Evolutionary conservation across 2,329 filamentous ascomycete species (phyloP).

Genomic region (Elsinoe perseae): DNA sequence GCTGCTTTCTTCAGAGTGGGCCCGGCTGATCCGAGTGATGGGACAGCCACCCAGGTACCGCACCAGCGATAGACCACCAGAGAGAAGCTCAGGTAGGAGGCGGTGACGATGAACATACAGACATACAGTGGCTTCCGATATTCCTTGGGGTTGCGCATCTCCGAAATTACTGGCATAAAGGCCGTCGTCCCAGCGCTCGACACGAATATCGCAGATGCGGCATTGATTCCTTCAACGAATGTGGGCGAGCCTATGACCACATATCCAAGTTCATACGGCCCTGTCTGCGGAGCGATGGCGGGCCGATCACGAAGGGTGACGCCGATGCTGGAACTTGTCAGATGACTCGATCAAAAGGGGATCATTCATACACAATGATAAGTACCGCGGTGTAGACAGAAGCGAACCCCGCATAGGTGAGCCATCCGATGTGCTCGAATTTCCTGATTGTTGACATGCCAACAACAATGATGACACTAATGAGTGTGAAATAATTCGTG

Average conservation of each 20-base stretch:
- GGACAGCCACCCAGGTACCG: conserved; percentile 55
- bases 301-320: conserved; percentile 49
- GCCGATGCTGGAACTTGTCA: conserved; percentile 31
- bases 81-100: conserved; percentile 51
- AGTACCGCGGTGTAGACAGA: conserved; percentile 27
- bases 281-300: conserved; percentile 52
- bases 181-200: conserved; percentile 52
- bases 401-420: conserved; percentile 32
- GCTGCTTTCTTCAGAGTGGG: conserved; percentile 52
- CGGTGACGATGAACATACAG: conserved; percentile 52
- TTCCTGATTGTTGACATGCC: conserved; percentile 25
- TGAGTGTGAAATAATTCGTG: conserved; percentile 40
- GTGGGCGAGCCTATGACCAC: conserved; percentile 48
- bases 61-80: conserved; percentile 56
- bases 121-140: conserved; percentile 54
- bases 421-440: conserved; percentile 23
- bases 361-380: conserved; percentile 21
- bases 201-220: conserved; percentile 52
- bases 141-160: conserved; percentile 54
- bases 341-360: not conserved
- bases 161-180: conserved; percentile 57
- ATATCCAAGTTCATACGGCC: conserved; percentile 54
- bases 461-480: conserved; percentile 20
- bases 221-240: conserved; percentile 53
- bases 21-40: conserved; percentile 54